Base-by-base conservation (phyloP, 2,329 filamentous ascomycete species). In the Pseudonectria foliicola region DNA sequence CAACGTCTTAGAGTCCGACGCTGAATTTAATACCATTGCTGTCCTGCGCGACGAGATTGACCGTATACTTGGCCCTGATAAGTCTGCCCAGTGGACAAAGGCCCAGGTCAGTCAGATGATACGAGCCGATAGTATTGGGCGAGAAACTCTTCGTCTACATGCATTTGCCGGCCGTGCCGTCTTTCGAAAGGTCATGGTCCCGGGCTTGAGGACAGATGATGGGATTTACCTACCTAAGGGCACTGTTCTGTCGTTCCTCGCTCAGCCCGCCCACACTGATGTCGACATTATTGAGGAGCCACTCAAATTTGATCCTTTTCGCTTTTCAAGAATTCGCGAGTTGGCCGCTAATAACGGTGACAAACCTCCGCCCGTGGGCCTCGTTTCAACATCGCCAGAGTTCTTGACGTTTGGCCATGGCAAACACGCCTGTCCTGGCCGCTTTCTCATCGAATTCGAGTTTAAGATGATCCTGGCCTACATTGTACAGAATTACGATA, bases 121-220 rank as follows among this genome's bases (percentile, higher is more conserved):
- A 2, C 52, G 49, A 3, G 49, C 60, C 7, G 67, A 71, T 44
- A 69, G 65, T 33, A 56, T 58, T 1, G 49, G 59, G 3, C 58
- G 67, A 10, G 67, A 71, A 45, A 66, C 66, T 3, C 49, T 69
- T 14, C 57, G 67, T 2, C 30, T 61, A 3, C 37, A 64, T 15
- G 49, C 58, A 0, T 56, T 60, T 12, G 50, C 51, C 2, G 42
- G 44, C 2, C 55, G 56, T 16, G 42, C 50, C 6, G 35, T 51
- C 3, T 48, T 53, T 37, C 59, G 57, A 5, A 50, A 50, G 35
- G 49, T 61, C 26, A 43, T 49, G 35, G 45, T 46, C 8, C 39
- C 52, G 18, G 52, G 47, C 14, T 28, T 62, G 15, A 46, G 41
- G 18, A 63, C 58, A 0, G 47, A 54, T 8, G 56, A 60, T 8